These are phyloP conservation scores for Exophiala alcalophila DNA, from an alignment of 2,329 filamentous ascomycete species.

Conservation along the genomic window DNA sequence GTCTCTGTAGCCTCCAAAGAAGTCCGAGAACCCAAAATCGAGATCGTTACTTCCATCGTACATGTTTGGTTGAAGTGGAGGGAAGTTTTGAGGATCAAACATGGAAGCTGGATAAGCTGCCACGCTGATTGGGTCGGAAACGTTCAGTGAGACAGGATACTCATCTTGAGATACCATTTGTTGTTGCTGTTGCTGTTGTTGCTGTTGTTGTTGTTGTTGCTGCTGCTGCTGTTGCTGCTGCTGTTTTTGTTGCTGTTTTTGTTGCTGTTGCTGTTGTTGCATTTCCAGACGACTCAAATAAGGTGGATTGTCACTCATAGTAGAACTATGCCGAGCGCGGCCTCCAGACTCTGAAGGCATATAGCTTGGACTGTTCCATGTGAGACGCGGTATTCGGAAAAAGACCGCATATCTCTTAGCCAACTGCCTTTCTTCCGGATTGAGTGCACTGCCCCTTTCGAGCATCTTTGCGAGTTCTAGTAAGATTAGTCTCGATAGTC, in stretches of 20 bases:
- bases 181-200: too few relatives aligned
- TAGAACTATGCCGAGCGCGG: constrained; percentile 3
- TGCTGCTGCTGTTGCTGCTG: too few relatives aligned
- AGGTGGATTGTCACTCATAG: constrained; percentile 5
- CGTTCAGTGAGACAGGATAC: constrained; percentile 8
- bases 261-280: constrained; percentile 17
- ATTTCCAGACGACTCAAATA: constrained; percentile 2
- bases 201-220: too few relatives aligned
- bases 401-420: constrained; percentile 22
- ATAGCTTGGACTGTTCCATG: constrained; percentile 7
- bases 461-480: constrained; percentile 22
- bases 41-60: constrained; percentile 16
- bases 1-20: constrained; percentile 19
- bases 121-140: constrained; percentile 1
- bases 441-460: constrained; percentile 13
- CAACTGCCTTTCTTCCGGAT: constrained; percentile 17
- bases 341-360: constrained; percentile 7
- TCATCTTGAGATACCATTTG: constrained; percentile 1
- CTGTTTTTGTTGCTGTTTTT: too few relatives aligned
- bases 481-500: background rate
- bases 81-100: constrained; percentile 17
- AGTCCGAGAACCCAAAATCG: constrained; percentile 21
- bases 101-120: constrained; percentile 12
- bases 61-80: constrained; percentile 5
- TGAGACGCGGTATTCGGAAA: constrained; percentile 21